Conservation (phyloP, 768 basidiomycete genomes). For the Peribolospora baueri region DNA sequence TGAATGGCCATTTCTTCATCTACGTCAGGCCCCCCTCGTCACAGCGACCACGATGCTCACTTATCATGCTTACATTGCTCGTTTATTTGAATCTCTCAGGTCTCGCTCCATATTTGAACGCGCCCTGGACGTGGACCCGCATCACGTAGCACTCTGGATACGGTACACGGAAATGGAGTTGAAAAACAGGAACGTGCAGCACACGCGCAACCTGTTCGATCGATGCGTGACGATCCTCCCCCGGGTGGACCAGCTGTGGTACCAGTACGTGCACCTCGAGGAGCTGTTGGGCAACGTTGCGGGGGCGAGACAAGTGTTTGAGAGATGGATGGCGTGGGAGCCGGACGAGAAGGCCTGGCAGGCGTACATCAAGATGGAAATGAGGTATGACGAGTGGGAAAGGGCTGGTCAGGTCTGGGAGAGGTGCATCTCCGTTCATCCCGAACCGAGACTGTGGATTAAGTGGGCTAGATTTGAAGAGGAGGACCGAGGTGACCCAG, state of each 20-base stretch:
- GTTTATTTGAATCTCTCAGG: slow-evolving; percentile 4
- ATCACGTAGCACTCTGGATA: slow-evolving; percentile 76
- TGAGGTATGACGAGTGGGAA: slow-evolving; percentile 72
- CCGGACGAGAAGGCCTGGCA: slow-evolving; percentile 99
- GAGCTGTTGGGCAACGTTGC: slow-evolving; percentile 88
- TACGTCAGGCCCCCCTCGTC: too few relatives aligned
- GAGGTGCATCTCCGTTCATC: slow-evolving; percentile 42
- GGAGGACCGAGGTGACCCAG: slow-evolving; percentile 30
- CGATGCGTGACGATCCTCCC: slow-evolving; percentile 89
- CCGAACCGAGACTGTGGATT: slow-evolving; percentile 40
- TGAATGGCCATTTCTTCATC: slow-evolving; percentile 2
- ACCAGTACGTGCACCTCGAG: slow-evolving; percentile 97
- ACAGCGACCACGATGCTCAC: not conserved
- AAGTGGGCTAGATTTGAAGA: slow-evolving; percentile 44
- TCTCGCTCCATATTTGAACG: slow-evolving; percentile 90
- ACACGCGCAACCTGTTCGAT: slow-evolving; percentile 89
- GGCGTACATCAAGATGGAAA: slow-evolving; percentile 96
- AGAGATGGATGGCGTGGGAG: slow-evolving; percentile 99
- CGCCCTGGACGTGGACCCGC: slow-evolving; percentile 80
- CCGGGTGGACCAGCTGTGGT: slow-evolving; percentile 91
- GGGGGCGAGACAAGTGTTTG: slow-evolving; percentile 90
- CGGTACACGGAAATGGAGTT: slow-evolving; percentile 93
- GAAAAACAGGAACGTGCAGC: slow-evolving; percentile 90
- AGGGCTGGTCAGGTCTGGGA: slow-evolving; percentile 83
- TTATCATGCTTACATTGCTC: too few relatives aligned